Base-by-base conservation (phyloP, 1,284 basidiomycete species). In the Gomphus bonarii region DNA sequence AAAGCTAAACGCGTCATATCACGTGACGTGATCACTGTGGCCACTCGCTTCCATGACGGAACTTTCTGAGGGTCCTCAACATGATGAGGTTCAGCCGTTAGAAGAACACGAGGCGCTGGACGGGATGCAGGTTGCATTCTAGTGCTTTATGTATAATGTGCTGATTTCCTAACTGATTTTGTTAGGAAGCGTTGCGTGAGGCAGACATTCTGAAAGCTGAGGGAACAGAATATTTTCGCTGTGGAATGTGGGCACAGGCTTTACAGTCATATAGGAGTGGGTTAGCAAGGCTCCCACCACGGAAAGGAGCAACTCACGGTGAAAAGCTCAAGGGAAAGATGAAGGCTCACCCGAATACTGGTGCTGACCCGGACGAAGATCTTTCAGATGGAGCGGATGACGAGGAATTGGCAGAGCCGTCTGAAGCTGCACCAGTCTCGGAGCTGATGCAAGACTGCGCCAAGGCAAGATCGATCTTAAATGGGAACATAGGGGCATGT, bases 401-500 rank as follows among this genome's bases (percentile, higher is more conserved):
- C 61, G 54, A 61, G 20, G 60, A 30, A 18, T 44, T 54, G 8
- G 16, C 16, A 25, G 43, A 51, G 30, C 28, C 51, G 25, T 48
- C 36, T 33, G 50, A 40, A 40, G 38, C 38, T 40, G 38, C 16
- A 40, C 42, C 28, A 49, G 58, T 69, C 14, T 64, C 68, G 16
- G 65, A 65, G 22, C 60, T 77, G 28, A 75, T 82, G 47, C 60
- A 67, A 36, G 72, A 81, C 59, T 77, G 71, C 61, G 72, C 76
- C 5, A 82, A 80, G 63, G 73, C 78, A 20, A 76, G 89, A 59
- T 76, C 88, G 14, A 72, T 87, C 11, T 65, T 93, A 59, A 79
- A 88, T 63, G 82, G 85, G 38, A 94, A 94, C 64, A 82, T 92
- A 38, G 90, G 80, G 1, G 91, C 91, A 56, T 91, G 87, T 63